These are phyloP conservation scores for Pseudophaeomoniella oleicola DNA, from an alignment of 2,329 filamentous ascomycete genomes.

Conservation along the genomic window DNA sequence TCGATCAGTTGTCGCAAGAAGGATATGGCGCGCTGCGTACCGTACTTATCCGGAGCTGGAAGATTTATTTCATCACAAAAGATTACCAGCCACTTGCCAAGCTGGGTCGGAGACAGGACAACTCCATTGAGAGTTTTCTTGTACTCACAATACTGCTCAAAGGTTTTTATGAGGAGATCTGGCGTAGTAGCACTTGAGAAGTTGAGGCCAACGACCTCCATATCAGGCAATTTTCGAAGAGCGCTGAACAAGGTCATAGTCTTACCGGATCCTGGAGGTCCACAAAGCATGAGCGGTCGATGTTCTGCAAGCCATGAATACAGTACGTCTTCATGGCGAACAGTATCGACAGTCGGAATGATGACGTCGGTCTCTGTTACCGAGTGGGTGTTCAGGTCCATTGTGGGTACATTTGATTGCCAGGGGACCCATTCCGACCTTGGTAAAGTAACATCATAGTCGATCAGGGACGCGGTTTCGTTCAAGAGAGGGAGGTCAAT, in stretches of 20 bases:
- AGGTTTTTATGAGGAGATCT: conserved; percentile 95
- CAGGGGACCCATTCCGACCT: conserved; percentile 80
- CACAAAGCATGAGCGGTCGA: conserved; percentile 89
- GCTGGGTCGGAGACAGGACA: conserved; percentile 87
- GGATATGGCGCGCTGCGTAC: conserved; percentile 90
- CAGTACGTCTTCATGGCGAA: conserved; percentile 95
- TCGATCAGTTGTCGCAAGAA: conserved; percentile 96
- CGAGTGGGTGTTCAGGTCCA: conserved; percentile 97
- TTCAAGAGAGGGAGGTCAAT: conserved; percentile 73
- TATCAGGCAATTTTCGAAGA: conserved; percentile 88
- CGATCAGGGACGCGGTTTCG: conserved; percentile 73
- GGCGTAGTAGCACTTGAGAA: conserved; percentile 98
- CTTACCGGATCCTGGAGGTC: conserved; percentile 95
- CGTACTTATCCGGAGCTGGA: conserved; percentile 93
- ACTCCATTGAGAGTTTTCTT: conserved; percentile 96
- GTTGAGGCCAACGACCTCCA: conserved; percentile 98
- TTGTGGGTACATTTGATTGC: conserved; percentile 85
- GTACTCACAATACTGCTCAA: conserved; percentile 99
- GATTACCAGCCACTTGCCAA: conserved; percentile 92
- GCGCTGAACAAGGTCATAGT: conserved; percentile 99
- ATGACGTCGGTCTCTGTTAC: conserved; percentile 97
- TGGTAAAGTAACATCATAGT: conserved; percentile 82
- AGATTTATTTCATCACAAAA: conserved; percentile 99
- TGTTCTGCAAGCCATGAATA: conserved; percentile 99
- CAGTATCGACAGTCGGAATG: conserved; percentile 92